Percentiles rank a stretch among this genome's conserved stretches.
Conservation (phyloP, 176 grass and related monocot genomes). For the Phoenix roebelenii region DNA sequence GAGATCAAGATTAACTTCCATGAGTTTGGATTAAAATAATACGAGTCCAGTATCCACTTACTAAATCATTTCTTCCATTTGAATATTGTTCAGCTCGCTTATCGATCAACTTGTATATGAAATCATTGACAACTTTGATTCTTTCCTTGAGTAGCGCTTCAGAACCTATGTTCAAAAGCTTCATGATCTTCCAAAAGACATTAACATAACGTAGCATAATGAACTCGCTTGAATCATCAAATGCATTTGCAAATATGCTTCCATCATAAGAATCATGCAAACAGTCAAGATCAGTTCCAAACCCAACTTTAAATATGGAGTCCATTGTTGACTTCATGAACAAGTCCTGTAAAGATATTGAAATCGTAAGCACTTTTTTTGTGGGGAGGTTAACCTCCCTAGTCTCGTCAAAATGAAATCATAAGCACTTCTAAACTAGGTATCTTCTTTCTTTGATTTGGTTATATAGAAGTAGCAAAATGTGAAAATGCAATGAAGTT, state of each 20-base stretch:
- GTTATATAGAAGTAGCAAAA: too few species aligned
- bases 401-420: too few species aligned
- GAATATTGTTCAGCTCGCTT: slow-evolving; percentile 20
- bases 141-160: slow-evolving; percentile 29
- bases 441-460: too few species aligned
- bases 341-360: slow-evolving; percentile 14
- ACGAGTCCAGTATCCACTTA: not conserved
- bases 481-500: too few species aligned
- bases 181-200: slow-evolving; percentile 40
- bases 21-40: too few species aligned
- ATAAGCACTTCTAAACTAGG: too few species aligned
- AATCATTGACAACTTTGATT: slow-evolving; percentile 38
- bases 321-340: slow-evolving; percentile 51
- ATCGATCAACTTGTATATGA: slow-evolving; percentile 36
- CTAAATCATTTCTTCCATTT: slow-evolving; percentile 1
- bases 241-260: slow-evolving; percentile 39
- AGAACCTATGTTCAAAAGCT: slow-evolving; percentile 30
- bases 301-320: slow-evolving; percentile 48
- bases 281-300: slow-evolving; percentile 42
- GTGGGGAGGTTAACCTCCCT: too few species aligned
- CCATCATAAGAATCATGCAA: slow-evolving; percentile 22
- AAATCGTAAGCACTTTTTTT: not conserved
- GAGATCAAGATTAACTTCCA: not conserved
- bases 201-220: slow-evolving; percentile 43
- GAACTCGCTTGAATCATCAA: slow-evolving; percentile 58